Evolutionary conservation across 345 rosid genomes (phyloP), one percentile per base, ranked within the genome.

Genomic region (Populus euphratica): DNA sequence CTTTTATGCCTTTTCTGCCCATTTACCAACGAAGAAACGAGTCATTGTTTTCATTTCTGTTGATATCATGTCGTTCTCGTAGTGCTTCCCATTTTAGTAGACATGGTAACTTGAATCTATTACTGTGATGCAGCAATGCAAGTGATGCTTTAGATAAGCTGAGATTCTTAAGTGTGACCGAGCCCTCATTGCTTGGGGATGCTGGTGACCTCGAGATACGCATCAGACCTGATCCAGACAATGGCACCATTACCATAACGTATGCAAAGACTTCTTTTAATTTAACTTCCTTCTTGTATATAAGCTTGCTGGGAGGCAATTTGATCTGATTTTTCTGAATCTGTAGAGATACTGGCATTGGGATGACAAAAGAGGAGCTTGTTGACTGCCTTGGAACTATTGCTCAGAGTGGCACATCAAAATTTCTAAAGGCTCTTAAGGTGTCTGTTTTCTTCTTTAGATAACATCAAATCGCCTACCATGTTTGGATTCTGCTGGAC

Each of bases 401-500:
- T 86, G 99, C 99, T 79, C 99, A 96, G 83, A 93, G 97, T 84
- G 99, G 99, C 31, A 93, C 99, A 82, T 93, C 99, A 21, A 96
- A 89, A 76, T 96, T 96, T 83, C 86, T 96, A 64, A 88, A 93
- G 88, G 98, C 98, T 80, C 85, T 93, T 3, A 93, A 96, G 98
- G 99, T 93, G 67, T 64, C 14, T 49, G 52, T 52, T 73, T 43
- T 23, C 11, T 70, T 52, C 59, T 79, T 38, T 11, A 21, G 39
- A 41, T 29, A 8, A 11, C 17, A 56, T 31, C 35, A 25, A 25
- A n/a, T 33, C 29, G 13, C 33, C n/a, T 63, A 38, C 47, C 33
- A n/a, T 73, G 21, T 0, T 23, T 43, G 8, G 12, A 31, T 31
- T 64, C 61, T 8, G 0, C 17, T 16, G 71, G 61, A 21, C 4